These are phyloP conservation scores for Irpex sp. DNA, from an alignment of 1,284 basidiomycete species.

Conservation along the genomic window DNA sequence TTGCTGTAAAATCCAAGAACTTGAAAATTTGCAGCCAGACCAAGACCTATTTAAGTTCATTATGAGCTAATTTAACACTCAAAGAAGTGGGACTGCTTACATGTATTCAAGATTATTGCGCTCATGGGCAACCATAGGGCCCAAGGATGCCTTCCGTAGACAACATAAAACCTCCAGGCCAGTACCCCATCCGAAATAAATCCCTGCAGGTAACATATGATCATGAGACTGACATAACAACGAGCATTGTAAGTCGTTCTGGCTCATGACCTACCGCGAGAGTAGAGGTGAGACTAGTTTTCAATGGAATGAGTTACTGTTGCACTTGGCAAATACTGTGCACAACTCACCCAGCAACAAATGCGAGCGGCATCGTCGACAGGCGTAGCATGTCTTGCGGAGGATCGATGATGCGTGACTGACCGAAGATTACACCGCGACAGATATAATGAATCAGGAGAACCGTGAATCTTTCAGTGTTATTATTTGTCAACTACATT, in stretches of 20 bases:
- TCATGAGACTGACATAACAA: background rate
- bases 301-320: background rate
- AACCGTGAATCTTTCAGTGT: no score
- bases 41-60: background rate
- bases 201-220: background rate
- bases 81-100: background rate
- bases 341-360: background rate
- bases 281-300: background rate
- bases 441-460: no score
- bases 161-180: conserved; percentile 4
- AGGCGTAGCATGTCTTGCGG: background rate
- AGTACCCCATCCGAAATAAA: background rate
- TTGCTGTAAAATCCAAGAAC: background rate
- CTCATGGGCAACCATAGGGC: background rate
- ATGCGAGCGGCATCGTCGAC: background rate
- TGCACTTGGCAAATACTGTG: background rate
- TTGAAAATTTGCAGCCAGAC: background rate
- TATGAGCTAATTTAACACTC: background rate
- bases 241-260: background rate
- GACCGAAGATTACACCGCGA: no score
- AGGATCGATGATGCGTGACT: no score
- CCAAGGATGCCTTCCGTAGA: background rate
- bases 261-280: background rate
- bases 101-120: background rate
- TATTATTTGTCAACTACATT: no score